These are phyloP conservation scores for Phytophthora pistaciae DNA, from an alignment of 352 stramenopile genomes.

Conservation along the genomic window DNA sequence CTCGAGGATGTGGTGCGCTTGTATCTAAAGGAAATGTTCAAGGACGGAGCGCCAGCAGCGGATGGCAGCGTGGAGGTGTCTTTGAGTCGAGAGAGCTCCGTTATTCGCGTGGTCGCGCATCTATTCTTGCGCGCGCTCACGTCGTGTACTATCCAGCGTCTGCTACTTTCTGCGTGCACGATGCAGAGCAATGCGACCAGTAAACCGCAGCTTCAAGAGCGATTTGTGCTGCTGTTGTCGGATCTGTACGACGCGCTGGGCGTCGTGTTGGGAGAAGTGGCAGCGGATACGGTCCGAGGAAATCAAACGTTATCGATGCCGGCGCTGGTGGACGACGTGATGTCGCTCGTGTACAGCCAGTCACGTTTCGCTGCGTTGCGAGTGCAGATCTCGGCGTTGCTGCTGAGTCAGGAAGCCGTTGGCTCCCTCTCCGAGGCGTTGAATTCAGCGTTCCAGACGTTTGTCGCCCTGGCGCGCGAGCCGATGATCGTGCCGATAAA, in stretches of 20 bases:
- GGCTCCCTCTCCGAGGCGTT: slow-evolving; percentile 2
- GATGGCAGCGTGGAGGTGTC: neutral
- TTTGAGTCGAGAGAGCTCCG: neutral
- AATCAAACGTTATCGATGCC: slow-evolving; percentile 11
- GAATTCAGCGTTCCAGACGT: slow-evolving; percentile 11
- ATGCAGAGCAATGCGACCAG: neutral
- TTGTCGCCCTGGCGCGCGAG: slow-evolving; percentile 17
- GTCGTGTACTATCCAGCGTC: slow-evolving; percentile 8
- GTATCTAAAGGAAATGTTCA: neutral
- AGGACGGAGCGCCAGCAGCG: neutral
- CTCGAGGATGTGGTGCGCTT: neutral
- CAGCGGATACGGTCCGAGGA: neutral
- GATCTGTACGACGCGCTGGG: slow-evolving; percentile 17
- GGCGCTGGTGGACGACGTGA: slow-evolving; percentile 43
- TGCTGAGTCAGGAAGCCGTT: slow-evolving; percentile 3
- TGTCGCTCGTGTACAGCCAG: slow-evolving; percentile 36
- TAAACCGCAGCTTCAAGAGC: slow-evolving; percentile 2
- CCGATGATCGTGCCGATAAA: neutral
- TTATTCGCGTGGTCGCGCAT: slow-evolving; percentile 5
- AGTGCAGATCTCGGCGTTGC: slow-evolving; percentile 4
- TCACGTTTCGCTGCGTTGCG: slow-evolving; percentile 23
- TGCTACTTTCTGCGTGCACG: slow-evolving; percentile 8
- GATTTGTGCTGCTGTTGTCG: slow-evolving; percentile 15
- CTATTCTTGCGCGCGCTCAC: slow-evolving; percentile 21
- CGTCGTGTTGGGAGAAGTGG: slow-evolving; percentile 3